These are phyloP conservation scores for Rubroboletus pulcherrimus DNA, from an alignment of 768 basidiomycete species.

Conservation along the genomic window DNA sequence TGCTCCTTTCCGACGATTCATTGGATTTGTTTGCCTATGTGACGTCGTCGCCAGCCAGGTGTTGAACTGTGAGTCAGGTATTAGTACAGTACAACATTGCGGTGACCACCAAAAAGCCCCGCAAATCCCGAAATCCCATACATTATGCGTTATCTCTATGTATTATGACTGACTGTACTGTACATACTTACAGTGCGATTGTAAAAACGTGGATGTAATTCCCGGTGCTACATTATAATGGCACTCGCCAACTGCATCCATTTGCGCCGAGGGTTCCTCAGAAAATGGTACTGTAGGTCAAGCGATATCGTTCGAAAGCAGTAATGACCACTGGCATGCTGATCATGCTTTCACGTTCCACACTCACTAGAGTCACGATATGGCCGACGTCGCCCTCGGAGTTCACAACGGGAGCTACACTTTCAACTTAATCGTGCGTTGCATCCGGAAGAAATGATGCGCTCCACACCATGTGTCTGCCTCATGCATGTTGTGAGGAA, in stretches of 20 bases:
- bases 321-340: no score
- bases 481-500: conserved; percentile 16
- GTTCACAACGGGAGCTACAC: background rate
- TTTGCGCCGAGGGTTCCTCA: background rate
- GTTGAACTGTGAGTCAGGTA: conserved; percentile 7
- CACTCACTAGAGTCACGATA: background rate
- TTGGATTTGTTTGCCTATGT: conserved; percentile 45
- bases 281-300: background rate
- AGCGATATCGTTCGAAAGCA: background rate
- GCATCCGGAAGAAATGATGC: background rate
- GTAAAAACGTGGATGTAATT: background rate
- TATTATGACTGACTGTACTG: no score
- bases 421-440: background rate
- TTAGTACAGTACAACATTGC: background rate
- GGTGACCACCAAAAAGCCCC: no score
- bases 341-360: background rate
- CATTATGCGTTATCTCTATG: no score
- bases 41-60: conserved; percentile 28
- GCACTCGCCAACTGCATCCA: background rate
- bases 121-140: no score
- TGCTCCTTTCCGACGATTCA: conserved; percentile 44
- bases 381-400: background rate
- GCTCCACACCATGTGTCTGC: conserved; percentile 17
- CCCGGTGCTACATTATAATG: background rate
- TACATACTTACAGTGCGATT: background rate